Evolutionary conservation across 495 filamentous ascomycete genomes (phyloP), one percentile per base, ranked within the genome.

Genomic region (Aeminium ludgeri): DNA sequence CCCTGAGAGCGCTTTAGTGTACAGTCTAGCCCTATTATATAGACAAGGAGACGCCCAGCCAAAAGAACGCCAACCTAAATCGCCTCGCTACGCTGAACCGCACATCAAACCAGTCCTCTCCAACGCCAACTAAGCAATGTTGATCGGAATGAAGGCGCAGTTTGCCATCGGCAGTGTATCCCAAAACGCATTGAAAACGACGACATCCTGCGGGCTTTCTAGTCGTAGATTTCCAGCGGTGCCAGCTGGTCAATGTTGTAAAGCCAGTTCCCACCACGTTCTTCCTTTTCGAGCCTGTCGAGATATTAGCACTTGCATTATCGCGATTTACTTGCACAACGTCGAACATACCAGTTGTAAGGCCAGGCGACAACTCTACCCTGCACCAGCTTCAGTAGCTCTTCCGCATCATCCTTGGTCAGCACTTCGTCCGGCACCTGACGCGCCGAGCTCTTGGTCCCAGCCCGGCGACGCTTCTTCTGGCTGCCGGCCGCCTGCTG

Each of bases 201-300:
- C 38, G 11, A 31, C 10, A 39, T 10, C 36, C 20, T 36, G n/a
- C n/a, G n/a, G n/a, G n/a, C n/a, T n/a, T n/a, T n/a, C n/a, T 23
- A 50, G 30, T 50, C 48, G 39, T 96, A 97, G 44, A 97, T 97
- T 63, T 93, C 83, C 62, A 96, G 65, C 37, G 89, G 89, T 48
- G 89, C 91, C 56, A 97, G 74, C 54, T 89, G 80, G 58, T 97
- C 89, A 34, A 95, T 78, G 59, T 82, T 82, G 59, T 95, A 96
- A 35, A 96, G 73, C 91, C 91, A 97, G 56, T 94, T 93, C 30
- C 84, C 85, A 47, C 80, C 82, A 50, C 77, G 72, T 63, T 95
- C 89, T 61, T 95, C 91, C 50, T 76, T 78, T 39, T 72, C 70
- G 35, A 97, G 72, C 75, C 69, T 73, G 43, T 31, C 30, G 6